Percentiles rank a stretch among this genome's conserved stretches.
These are phyloP conservation scores for Solanum okadae DNA, from an alignment of 257 asterid genomes.

Conservation along the genomic window DNA sequence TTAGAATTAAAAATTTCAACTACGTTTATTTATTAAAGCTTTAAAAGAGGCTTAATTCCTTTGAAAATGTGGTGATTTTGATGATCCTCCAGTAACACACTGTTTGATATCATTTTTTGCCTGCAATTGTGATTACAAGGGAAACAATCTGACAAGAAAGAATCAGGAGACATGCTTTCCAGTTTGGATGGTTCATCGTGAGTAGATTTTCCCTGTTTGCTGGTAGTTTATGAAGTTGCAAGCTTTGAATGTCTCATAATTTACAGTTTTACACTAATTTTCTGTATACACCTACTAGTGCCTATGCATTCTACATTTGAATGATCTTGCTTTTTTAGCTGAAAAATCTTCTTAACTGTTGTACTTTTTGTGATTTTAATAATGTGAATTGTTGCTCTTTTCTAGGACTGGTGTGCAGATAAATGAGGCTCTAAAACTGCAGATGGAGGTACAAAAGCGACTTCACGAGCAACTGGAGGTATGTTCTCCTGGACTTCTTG, in stretches of 20 bases:
- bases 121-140: constrained; percentile 33
- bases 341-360: not conserved
- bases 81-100: not conserved
- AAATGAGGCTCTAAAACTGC: constrained; percentile 92
- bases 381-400: not conserved
- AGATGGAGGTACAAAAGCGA: constrained; percentile 99
- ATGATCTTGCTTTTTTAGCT: not conserved
- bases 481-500: not conserved
- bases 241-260: not conserved
- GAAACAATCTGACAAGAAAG: constrained; percentile 74
- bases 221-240: not conserved
- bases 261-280: not conserved
- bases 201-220: constrained; percentile 26
- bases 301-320: not conserved
- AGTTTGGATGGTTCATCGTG: constrained; percentile 89
- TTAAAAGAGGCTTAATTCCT: not conserved
- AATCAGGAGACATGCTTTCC: constrained; percentile 67
- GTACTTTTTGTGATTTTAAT: not conserved
- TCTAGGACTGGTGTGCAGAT: constrained; percentile 80
- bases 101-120: constrained; percentile 6
- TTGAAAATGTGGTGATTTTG: not conserved
- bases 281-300: not conserved
- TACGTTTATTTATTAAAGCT: not conserved
- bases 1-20: not conserved
- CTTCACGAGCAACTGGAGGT: constrained; percentile 99